phyloP scores from a whole-genome alignment of 2,329 filamentous ascomycete genomes.

The Macroventuria anomochaeta region DNA sequence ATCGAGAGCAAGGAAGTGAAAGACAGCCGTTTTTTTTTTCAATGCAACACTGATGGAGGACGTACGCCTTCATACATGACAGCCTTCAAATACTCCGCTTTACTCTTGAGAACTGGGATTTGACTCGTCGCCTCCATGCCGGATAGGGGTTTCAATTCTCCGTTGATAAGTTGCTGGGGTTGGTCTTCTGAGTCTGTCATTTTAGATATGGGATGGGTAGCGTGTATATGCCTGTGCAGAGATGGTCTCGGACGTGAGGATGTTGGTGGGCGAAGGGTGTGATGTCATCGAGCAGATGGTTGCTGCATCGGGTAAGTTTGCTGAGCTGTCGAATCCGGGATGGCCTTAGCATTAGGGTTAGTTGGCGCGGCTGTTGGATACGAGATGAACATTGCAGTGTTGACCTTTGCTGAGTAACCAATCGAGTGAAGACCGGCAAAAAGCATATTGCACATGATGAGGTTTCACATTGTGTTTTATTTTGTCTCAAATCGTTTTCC shows the following conservation, averaged over 20 bases:
- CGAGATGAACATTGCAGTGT: too few relatives aligned
- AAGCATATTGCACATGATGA: too few relatives aligned
- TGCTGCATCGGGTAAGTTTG: slow-evolving; percentile 6
- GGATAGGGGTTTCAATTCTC: slow-evolving; percentile 5
- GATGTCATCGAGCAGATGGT: slow-evolving; percentile 9
- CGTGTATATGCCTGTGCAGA: not conserved
- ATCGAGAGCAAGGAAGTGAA: too few relatives aligned
- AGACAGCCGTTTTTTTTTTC: too few relatives aligned
- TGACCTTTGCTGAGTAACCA: not conserved
- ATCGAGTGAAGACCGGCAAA: not conserved
- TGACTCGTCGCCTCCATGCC: slow-evolving; percentile 7
- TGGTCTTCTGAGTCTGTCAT: slow-evolving; percentile 7
- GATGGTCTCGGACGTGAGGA: not conserved
- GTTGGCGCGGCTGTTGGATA: not conserved
- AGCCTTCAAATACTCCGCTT: slow-evolving; percentile 38
- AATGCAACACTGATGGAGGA: not conserved
- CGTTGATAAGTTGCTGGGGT: slow-evolving; percentile 17
- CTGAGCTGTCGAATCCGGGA: not conserved
- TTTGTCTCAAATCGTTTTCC: not conserved
- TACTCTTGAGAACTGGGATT: slow-evolving; percentile 34
- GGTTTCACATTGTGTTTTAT: not conserved
- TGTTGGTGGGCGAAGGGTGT: not conserved
- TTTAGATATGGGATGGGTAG: not conserved
- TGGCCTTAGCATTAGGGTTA: not conserved
- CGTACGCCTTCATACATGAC: slow-evolving; percentile 37